Conservation (phyloP, 352 stramenopile genomes). For the Albugo laibachii region DNA sequence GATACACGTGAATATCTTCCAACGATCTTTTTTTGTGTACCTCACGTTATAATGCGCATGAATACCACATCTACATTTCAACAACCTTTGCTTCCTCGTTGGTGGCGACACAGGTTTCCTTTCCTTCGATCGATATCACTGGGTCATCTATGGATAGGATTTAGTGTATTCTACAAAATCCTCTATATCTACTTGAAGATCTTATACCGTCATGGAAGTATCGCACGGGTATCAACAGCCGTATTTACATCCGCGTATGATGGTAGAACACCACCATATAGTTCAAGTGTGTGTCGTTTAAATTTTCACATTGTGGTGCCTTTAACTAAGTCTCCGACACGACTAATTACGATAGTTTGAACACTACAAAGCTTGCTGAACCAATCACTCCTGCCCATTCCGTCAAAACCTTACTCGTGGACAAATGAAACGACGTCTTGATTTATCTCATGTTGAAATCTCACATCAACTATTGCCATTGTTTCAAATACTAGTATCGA, state of each 20-base stretch:
- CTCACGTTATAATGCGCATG: too few relatives aligned
- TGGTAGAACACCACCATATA: slow-evolving; percentile 22
- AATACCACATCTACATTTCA: too few relatives aligned
- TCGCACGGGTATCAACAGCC: slow-evolving; percentile 37
- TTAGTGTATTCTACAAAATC: slow-evolving; percentile 10
- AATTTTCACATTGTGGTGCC: slow-evolving; percentile 62
- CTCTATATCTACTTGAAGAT: slow-evolving; percentile 39
- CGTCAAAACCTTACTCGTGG: slow-evolving; percentile 47
- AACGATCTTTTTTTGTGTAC: too few relatives aligned
- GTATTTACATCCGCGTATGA: slow-evolving; percentile 42
- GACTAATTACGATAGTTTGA: slow-evolving; percentile 58
- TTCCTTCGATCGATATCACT: slow-evolving; percentile 23
- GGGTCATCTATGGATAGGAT: slow-evolving; percentile 10
- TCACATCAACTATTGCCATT: slow-evolving; percentile 16
- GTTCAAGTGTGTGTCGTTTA: slow-evolving; percentile 27
- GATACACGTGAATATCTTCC: too few relatives aligned
- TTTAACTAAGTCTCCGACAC: slow-evolving; percentile 52
- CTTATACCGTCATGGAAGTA: slow-evolving; percentile 52
- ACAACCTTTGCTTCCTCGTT: too few relatives aligned
- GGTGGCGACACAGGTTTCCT: slow-evolving; percentile 6
- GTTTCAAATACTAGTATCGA: slow-evolving; percentile 25
- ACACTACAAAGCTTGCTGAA: slow-evolving; percentile 31
- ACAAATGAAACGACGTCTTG: slow-evolving; percentile 51
- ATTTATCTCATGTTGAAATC: slow-evolving; percentile 57
- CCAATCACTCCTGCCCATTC: slow-evolving; percentile 41